Conservation (phyloP, 169 alveolate genomes). For the Plasmodium cynomolgi region DNA sequence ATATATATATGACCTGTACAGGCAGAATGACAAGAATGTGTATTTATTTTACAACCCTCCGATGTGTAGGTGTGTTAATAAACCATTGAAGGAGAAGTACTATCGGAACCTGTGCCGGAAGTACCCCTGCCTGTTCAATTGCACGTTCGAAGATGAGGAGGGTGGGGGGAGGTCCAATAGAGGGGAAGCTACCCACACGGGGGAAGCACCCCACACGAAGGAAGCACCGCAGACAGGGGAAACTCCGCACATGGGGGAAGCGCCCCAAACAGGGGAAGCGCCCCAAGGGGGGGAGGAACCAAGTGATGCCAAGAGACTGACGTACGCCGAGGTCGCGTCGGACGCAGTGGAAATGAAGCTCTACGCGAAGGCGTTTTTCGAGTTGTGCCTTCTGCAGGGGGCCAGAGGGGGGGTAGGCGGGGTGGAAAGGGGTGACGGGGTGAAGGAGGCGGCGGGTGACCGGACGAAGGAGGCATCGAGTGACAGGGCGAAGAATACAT, state of each 20-base stretch:
- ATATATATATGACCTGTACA: constrained; percentile 73
- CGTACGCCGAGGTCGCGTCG: constrained; percentile 45
- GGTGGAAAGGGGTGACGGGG: not conserved
- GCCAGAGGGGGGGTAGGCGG: not conserved
- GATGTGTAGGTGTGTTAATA: constrained; percentile 56
- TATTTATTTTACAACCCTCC: constrained; percentile 73
- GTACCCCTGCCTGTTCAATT: constrained; percentile 67
- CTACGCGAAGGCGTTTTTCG: constrained; percentile 73
- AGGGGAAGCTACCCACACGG: not conserved
- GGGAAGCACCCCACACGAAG: not conserved
- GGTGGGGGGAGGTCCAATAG: not conserved
- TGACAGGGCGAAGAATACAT: no score
- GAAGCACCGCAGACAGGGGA: not conserved
- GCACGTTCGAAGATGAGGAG: constrained; percentile 11
- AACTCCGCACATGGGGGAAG: not conserved
- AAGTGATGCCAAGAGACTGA: not conserved
- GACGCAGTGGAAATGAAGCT: constrained; percentile 67
- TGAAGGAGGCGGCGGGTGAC: no score
- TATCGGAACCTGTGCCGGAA: constrained; percentile 13
- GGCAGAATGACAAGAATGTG: constrained; percentile 62
- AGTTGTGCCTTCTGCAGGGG: constrained; percentile 24
- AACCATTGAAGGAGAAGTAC: constrained; percentile 30
- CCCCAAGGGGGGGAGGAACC: not conserved
- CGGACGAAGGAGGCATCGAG: no score
- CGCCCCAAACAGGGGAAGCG: not conserved